Base-by-base conservation (phyloP, 192 early-diverging fungal species). In the Umbelopsis sp. region DNA sequence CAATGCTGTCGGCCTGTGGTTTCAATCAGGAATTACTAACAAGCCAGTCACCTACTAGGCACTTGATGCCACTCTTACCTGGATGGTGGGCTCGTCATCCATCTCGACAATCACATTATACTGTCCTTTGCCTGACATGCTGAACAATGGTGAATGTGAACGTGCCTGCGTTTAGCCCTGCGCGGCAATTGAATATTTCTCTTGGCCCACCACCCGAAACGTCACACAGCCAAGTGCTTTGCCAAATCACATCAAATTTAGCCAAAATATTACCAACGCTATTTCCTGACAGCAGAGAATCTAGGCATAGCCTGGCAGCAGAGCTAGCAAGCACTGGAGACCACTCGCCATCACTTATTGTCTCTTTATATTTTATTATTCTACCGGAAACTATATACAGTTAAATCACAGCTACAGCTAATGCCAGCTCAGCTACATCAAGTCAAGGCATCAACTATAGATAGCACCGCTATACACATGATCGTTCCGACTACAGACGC, bases 81-180 rank as follows among this genome's bases (percentile, higher is more conserved):
- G 74, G 22, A 45, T 52, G 41, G 69, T 71, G 37, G 64, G 61
- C 64, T 53, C 75, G n/a, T 80, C 78, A 30, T 82, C 81, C 78
- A 82, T 78, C 49, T 82, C 81, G 21, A 82, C 78, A 33, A 82
- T 70, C 23, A 80, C 81, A 75, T 80, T 82, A 55, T 82, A 82
- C 45, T 80, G 73, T 20, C 74, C 80, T 48, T 79, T 75, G 49
- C 64, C 71, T 11, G 78, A 51, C 81, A 82, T 82, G 25, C 25
- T 35, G 27, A 3, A 30, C 25, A 35, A 35, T 49, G 15, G 2
- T 21, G 27, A 61, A n/a, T 61, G 55, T 35, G 18, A 35, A 33
- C 27, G 33, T 20, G 20, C 4, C 48, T 49, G 55, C 55, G n/a
- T 30, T n/a, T n/a, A 16, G 30, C 9, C 48, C 48, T 49, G 48